Evolutionary conservation across 208 protist genomes (phyloP).

Genomic region (Leishmania gerbilli): DNA sequence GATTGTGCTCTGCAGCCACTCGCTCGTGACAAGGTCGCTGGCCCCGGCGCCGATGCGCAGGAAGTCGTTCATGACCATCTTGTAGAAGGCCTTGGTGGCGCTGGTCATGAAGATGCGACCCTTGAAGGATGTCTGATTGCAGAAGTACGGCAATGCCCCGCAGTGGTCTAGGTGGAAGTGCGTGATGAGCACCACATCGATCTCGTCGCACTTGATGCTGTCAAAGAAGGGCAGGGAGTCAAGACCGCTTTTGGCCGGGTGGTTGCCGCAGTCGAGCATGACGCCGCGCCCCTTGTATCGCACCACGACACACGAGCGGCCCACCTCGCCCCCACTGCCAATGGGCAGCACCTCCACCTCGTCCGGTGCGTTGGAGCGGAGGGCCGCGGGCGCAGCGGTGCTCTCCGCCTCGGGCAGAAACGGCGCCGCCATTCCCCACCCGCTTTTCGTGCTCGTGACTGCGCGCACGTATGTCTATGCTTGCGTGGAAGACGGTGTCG

Average conservation of each 20-base stretch:
- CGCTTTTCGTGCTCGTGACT: background rate
- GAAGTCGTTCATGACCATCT: conserved; percentile 97
- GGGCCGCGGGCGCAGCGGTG: background rate
- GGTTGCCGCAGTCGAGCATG: conserved; percentile 99
- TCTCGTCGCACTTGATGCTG: conserved; percentile 89
- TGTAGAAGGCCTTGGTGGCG: conserved; percentile 97
- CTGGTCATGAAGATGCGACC: conserved; percentile 98
- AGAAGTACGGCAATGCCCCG: conserved; percentile 96
- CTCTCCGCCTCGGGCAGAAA: conserved; percentile 22
- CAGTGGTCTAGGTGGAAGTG: conserved; percentile 99
- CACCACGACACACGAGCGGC: conserved; percentile 96
- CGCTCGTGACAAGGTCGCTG: conserved; percentile 92
- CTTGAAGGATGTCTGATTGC: conserved; percentile 96
- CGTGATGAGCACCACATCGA: conserved; percentile 97
- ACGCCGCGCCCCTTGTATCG: conserved; percentile 96
- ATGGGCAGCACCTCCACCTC: conserved; percentile 96
- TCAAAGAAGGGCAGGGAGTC: conserved; percentile 98
- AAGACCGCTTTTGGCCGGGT: conserved; percentile 96
- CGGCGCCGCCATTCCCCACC: conserved; percentile 10
- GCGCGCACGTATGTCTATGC: background rate
- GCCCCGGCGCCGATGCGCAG: conserved; percentile 90
- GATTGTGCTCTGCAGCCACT: conserved; percentile 95
- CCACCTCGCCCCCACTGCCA: conserved; percentile 97
- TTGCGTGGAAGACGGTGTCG: background rate
- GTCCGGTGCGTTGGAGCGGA: conserved; percentile 34